Base-by-base conservation (phyloP, 805 yeast genomes). In the Cyberlindnera galapagoensis region DNA sequence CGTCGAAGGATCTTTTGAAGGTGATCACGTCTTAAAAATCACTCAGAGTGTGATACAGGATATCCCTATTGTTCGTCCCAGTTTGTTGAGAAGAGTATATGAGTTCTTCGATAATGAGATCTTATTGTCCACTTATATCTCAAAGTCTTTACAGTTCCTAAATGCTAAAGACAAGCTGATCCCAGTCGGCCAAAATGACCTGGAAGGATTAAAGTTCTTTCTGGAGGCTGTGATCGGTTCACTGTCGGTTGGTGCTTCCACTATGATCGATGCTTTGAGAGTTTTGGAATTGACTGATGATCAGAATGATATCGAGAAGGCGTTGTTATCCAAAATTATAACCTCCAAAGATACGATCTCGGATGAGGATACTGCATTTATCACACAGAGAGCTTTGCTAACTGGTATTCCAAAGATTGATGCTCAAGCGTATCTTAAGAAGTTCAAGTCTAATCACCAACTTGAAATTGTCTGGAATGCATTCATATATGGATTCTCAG, bases 261-360 rank as follows among this genome's bases (percentile, higher is more conserved):
- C 6, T n/a, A 4, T 30, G 12, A 15, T 21, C 9, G 8, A 21
- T 16, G 16, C 26, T 11, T 21, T 35, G 23, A 33, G 15, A 28
- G 38, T 30, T 27, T 37, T 34, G 26, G 37, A 30, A 9, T 4
- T 24, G 12, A 11, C 19, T n/a, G 37, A 26, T 25, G 31, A 26
- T 14, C 6, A 10, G 18, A 21, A 31, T 24, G 29, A 18, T 7
- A 13, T 18, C 9, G 38, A 38, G 20, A 12, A 21, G n/a, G 17
- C 9, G 11, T 11, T 34, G 8, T 16, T 38, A 18, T 11, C 11
- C 26, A 16, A 12, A 6, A 15, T 28, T 7, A 25, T 21, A 16
- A 2, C 15, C n/a, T n/a, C n/a, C n/a, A n/a, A n/a, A 7, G 12
- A 21, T 8, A 15, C 12, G 13, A 28, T 22, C 14, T 11, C 25